Base-by-base conservation (phyloP, 805 yeast genomes). In the Candida quercuum region DNA sequence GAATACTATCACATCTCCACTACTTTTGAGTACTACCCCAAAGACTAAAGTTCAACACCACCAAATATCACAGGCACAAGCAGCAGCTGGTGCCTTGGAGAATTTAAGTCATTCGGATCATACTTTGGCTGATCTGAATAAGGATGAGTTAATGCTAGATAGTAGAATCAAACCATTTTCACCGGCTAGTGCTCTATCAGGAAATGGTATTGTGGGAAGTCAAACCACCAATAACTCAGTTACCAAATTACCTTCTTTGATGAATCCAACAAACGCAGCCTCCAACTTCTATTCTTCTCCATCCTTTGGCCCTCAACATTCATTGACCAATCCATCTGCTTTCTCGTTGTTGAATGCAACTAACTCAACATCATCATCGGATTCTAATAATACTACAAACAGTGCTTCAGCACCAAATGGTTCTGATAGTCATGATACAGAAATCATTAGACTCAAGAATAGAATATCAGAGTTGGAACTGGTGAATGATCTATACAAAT, bases 391-490 rank as follows among this genome's bases (percentile, higher is more conserved):
- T 26, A 22, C 11, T 9, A 13, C 33, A 5, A 19, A 37, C 28
- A 28, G 14, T 17, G 15, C 33, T 5, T n/a, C 26, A 7, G 23
- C 33, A 22, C 14, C 34, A n/a, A n/a, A n/a, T n/a, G n/a, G n/a
- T n/a, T n/a, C n/a, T n/a, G n/a, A n/a, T 11, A 11, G 18, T 9
- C 29, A 50, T 10, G 56, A 57, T 30, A 63, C 56, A 37, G 68
- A 63, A 26, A 50, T 61, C 16, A 63, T 64, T 24, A 65, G 60
- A 37, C 63, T 89, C 45, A 76, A 77, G 46, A 86, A 96, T 0
- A 70, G 94, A 41, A 86, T 89, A 17, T 76, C 84, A 11, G 98
- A 91, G 57, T 71, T 91, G 43, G 98, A 91, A 57, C 68, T 89
- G 30, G 95, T 91, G 28, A 89, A 88, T 51, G 97, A 89, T 56